Evolutionary conservation across 2,329 filamentous ascomycete genomes (phyloP), one percentile per base, ranked within the genome.

Genomic region (Daldinia sp.): DNA sequence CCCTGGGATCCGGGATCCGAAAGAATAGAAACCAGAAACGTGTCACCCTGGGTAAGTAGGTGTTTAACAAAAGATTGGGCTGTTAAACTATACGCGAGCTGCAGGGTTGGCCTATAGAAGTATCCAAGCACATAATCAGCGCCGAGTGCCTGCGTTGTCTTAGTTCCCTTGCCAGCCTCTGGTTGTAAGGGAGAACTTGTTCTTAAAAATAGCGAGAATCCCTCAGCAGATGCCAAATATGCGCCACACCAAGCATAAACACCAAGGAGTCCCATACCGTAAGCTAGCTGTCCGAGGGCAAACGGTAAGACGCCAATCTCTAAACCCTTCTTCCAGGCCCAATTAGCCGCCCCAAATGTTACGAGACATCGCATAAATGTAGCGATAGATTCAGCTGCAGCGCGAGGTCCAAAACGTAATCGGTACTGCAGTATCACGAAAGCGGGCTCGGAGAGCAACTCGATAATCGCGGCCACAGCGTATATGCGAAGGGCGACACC

Each of bases 31-130:
- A 99, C 90, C 50, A 98, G 87, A 69, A 98, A 86, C 1, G 93
- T 93, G 78, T 99, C 95, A 62, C 94, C 95, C 78, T 98, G 93
- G 0, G 95, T 98, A 53, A 99, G 85, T 53, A 98, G 75, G 75
- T 98, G 94, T 77, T 99, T 99, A 72, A 98, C 87, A 17, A 93
- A 79, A 32, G 92, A 94, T 78, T 99, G 95, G 5, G 93, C 81
- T 78, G 93, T 94, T 76, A 98, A 86, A 72, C 90, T 96, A n/a
- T 85, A 83, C 3, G 90, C 90, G 3, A 98, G 85, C 13, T 84
- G 84, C 25, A 95, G 79, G 1, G 96, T 87, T 1, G 88, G 85
- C 9, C 80, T 80, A 61, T 92, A 90, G 73, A 97, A 92, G 64
- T 85, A 84, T 2, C 82, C 82, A 3, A 83, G 69, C 45, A 86